Base-by-base conservation (phyloP, 176 grass and related monocot species). In the Bothriochloa decipiens region DNA sequence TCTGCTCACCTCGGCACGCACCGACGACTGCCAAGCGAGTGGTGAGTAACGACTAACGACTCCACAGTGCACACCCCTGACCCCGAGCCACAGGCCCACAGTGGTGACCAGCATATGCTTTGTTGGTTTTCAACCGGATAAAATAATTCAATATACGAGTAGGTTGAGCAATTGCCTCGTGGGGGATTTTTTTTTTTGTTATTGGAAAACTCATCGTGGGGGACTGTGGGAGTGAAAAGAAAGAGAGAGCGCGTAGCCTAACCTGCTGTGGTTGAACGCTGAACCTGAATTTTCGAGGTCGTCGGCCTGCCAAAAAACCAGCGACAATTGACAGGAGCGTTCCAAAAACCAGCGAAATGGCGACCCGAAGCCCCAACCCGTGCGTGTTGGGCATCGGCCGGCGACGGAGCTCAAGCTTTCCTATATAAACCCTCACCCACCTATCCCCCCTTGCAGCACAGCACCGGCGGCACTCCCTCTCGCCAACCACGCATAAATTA, bases 401-500 rank as follows among this genome's bases (percentile, higher is more conserved):
- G 57, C 22, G 8, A n/a, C 58, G 57, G 22, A 61, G 57, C 57
- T 3, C 53, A 11, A 10, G 8, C 25, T 2, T 11, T 25, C 40
- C 74, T 81, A 81, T 81, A 82, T 71, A 58, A n/a, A n/a, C 20
- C 46, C 49, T 64, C 46, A 6, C 41, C 62, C 4, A 14, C 62
- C 75, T 32, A 63, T 42, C 20, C 18, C 29, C 7, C 22, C 11
- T 43, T 43, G 40, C 40, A 42, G 7, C 7, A 8, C 39, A 37
- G 87, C 82, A 75, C 61, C 65, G 9, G 14, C 18, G 26, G 12
- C 74, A 61, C 64, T 46, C 72, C 15, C 41, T 46, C 65, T 26
- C 53, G 61, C 83, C 72, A 89, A 36, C 63, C 78, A 43, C 75
- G 26, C 45, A 70, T 15, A 75, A 57, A 18, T 76, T 60, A 72